These are phyloP conservation scores for Tolypocladium tropicale DNA, from an alignment of 2,329 filamentous ascomycete genomes.

Conservation along the genomic window DNA sequence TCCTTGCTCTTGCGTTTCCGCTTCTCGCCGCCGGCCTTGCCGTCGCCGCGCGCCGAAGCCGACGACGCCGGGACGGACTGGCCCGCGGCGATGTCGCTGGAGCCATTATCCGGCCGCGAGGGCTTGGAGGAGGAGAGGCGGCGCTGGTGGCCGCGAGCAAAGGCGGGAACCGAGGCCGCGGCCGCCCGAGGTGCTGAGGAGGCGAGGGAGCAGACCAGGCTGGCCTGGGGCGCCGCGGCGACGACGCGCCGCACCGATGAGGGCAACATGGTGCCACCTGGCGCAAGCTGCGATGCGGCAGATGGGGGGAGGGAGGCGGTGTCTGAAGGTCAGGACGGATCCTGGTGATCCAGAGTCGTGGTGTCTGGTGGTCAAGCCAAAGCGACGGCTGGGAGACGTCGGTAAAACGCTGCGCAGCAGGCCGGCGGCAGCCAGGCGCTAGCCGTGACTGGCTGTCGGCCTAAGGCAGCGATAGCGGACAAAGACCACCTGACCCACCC, in stretches of 20 bases:
- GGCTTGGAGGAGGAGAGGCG: slow-evolving; percentile 53
- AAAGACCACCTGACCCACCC: not conserved
- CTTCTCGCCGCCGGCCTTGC: slow-evolving; percentile 39
- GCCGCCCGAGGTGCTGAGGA: slow-evolving; percentile 28
- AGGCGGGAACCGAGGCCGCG: slow-evolving; percentile 22
- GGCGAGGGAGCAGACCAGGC: slow-evolving; percentile 30
- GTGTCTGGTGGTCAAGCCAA: slow-evolving; percentile 21
- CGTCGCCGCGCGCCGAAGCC: slow-evolving; percentile 27
- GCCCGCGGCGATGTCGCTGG: slow-evolving; percentile 38
- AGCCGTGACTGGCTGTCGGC: slow-evolving; percentile 9
- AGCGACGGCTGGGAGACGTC: slow-evolving; percentile 23
- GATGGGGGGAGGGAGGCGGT: slow-evolving; percentile 7
- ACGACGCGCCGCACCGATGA: slow-evolving; percentile 46
- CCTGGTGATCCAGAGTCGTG: slow-evolving; percentile 20
- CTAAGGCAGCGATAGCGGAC: slow-evolving; percentile 24
- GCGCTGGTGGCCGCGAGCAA: slow-evolving; percentile 36
- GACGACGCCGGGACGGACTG: slow-evolving; percentile 39
- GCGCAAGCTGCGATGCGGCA: slow-evolving; percentile 7
- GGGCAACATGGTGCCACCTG: slow-evolving; percentile 37
- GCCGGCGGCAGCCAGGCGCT: slow-evolving; percentile 3
- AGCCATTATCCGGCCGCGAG: slow-evolving; percentile 48
- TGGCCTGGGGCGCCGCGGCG: slow-evolving; percentile 33
- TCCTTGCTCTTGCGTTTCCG: slow-evolving; percentile 50
- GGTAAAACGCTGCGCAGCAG: not conserved
- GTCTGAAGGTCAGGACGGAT: slow-evolving; percentile 16